Percentiles rank a stretch among this genome's conserved stretches.
Evolutionary conservation across 352 stramenopile genomes (phyloP).

Genomic region (Thalassiosira mediterranea): DNA sequence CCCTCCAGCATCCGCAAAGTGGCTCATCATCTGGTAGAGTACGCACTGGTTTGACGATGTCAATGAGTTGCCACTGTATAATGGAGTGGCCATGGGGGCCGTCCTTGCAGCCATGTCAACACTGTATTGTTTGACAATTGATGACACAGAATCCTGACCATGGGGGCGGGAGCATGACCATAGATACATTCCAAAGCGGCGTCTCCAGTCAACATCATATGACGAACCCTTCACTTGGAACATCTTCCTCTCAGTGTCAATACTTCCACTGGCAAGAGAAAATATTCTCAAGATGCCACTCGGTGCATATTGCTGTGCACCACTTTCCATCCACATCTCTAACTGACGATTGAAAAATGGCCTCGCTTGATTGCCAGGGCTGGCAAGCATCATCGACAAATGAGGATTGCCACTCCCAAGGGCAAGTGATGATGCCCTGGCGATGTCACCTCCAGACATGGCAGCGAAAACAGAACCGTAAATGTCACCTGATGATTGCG

Average conservation of each 20-base stretch:
- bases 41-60: slow-evolving; percentile 47
- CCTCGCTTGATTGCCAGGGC: slow-evolving; percentile 32
- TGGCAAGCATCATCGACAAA: slow-evolving; percentile 64
- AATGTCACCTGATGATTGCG: slow-evolving; percentile 38
- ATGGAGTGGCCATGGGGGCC: slow-evolving; percentile 51
- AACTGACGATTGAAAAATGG: slow-evolving; percentile 50
- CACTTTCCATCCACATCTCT: slow-evolving; percentile 59
- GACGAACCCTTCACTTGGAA: slow-evolving; percentile 49
- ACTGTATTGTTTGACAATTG: slow-evolving; percentile 59
- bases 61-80: slow-evolving; percentile 29
- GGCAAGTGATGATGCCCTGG: slow-evolving; percentile 62
- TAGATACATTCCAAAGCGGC: slow-evolving; percentile 67
- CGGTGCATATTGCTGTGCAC: slow-evolving; percentile 34
- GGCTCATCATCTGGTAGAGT: slow-evolving; percentile 62
- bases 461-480: slow-evolving; percentile 71
- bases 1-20: slow-evolving; percentile 23
- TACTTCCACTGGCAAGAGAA: slow-evolving; percentile 52
- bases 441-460: slow-evolving; percentile 62
- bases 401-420: slow-evolving; percentile 51
- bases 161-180: slow-evolving; percentile 36
- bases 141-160: slow-evolving; percentile 39
- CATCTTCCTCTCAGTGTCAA: slow-evolving; percentile 62
- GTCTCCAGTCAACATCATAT: slow-evolving; percentile 71
- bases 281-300: slow-evolving; percentile 58
- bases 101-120: slow-evolving; percentile 52